Base-by-base conservation (phyloP, 441 rosid genomes). In the Hura crepitans region DNA sequence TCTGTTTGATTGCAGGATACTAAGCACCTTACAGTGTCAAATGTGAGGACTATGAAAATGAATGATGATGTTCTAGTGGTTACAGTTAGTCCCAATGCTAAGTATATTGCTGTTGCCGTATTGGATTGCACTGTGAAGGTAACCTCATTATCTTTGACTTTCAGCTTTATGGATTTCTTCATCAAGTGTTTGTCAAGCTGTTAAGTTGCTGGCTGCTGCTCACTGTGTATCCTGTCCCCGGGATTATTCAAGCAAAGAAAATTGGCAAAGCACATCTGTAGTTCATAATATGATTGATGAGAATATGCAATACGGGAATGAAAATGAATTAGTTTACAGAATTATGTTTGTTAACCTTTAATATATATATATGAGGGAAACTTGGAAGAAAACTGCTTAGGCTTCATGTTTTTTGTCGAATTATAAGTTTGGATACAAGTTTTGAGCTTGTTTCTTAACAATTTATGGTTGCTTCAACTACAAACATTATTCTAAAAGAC, bases 111-210 rank as follows among this genome's bases (percentile, higher is more conserved):
- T 59, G 93, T 89, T 81, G 94, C 99, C 15, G 81, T 95, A 65
- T 81, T 92, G 75, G 94, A 95, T 83, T 85, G 86, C 83, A 95
- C 97, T 22, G 97, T 95, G 84, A 90, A 92, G 97, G 99, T 95
- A 57, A 61, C 12, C 22, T 65, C 50, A 7, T 47, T 43, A 10
- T 33, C 15, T 20, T 27, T 58, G 27, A 13, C 20, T 35, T 37
- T 57, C 18, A 18, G 45, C 58, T 66, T 23, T 37, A 43, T 46
- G 47, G 53, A 23, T 68, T 46, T 77, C 20, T 61, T 66, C 33
- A 49, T 51, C 47, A 30, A 45, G 56, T 46, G 60, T 39, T 72
- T 39, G 43, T 31, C 31, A 0, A 1, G 25, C 63, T 72, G 63
- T 69, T 30, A 30, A 54, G 35, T 64, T 9, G 20, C 23, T 12